These are phyloP conservation scores for Fagopyrum tataricum DNA, from an alignment of 148 eudicot species.

Conservation along the genomic window DNA sequence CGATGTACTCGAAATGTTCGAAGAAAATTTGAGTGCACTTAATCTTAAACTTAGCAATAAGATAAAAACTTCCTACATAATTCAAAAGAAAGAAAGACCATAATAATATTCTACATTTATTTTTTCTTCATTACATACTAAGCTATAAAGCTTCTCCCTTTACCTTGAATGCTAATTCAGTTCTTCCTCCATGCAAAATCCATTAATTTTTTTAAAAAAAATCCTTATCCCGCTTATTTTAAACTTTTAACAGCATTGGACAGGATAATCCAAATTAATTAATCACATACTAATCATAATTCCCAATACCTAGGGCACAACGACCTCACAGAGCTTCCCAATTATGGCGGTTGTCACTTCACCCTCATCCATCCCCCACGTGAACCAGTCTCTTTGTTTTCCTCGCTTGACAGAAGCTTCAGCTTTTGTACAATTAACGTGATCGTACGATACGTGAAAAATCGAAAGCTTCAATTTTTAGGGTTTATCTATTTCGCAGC, in stretches of 20 bases:
- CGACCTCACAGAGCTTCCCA: background rate
- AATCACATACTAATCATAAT: background rate
- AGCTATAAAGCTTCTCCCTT: background rate
- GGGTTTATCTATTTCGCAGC: background rate
- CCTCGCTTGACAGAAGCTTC: background rate
- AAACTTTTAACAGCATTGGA: background rate
- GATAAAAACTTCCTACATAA: background rate
- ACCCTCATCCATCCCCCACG: background rate
- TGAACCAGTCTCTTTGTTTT: background rate
- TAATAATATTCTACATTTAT: conserved; percentile 7
- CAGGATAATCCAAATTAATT: background rate
- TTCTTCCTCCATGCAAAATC: background rate
- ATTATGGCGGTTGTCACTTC: background rate
- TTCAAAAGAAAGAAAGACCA: background rate
- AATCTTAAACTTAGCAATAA: too few species aligned
- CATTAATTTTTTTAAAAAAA: background rate
- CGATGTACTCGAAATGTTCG: too few species aligned
- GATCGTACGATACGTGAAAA: background rate
- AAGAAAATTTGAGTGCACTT: too few species aligned
- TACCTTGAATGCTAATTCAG: background rate
- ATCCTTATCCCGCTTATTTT: background rate
- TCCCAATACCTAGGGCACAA: background rate
- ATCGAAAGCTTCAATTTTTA: background rate
- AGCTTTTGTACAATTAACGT: background rate
- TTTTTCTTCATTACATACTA: conserved; percentile 2